Percentiles rank a stretch among this genome's conserved stretches.
Evolutionary conservation across 2,329 filamentous ascomycete species (phyloP).

Genomic region (Ophiosphaerella herpotricha): DNA sequence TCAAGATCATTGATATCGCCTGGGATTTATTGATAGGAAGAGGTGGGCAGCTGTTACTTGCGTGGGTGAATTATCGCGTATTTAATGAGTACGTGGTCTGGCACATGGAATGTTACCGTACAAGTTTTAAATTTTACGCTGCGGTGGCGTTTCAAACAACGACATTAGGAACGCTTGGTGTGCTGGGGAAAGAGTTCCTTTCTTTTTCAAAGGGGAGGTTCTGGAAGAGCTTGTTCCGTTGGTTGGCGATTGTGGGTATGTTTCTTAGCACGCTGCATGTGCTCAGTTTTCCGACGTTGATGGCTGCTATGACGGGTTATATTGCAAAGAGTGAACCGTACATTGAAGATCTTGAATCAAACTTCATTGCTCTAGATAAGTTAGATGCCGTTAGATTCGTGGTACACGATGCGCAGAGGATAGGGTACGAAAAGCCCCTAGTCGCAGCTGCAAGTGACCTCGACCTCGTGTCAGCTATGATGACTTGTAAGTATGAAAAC

Average conservation of each 20-base stretch:
- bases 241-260: slow-evolving; percentile 37
- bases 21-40: slow-evolving; percentile 47
- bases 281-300: slow-evolving; percentile 43
- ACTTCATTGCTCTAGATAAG: slow-evolving; percentile 32
- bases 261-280: slow-evolving; percentile 41
- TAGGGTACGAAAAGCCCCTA: slow-evolving; percentile 22
- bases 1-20: slow-evolving; percentile 44
- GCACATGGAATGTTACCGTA: slow-evolving; percentile 40
- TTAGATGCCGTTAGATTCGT: slow-evolving; percentile 17
- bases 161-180: slow-evolving; percentile 35
- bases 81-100: slow-evolving; percentile 45
- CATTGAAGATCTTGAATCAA: slow-evolving; percentile 26
- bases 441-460: slow-evolving; percentile 14
- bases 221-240: slow-evolving; percentile 39
- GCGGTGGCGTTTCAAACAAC: slow-evolving; percentile 36
- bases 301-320: slow-evolving; percentile 49
- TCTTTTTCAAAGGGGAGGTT: slow-evolving; percentile 20
- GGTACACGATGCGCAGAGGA: slow-evolving; percentile 20
- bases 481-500: slow-evolving; percentile 16
- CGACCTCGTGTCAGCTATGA: slow-evolving; percentile 13
- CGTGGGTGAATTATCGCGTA: slow-evolving; percentile 42
- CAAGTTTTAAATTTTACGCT: slow-evolving; percentile 37
- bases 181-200: slow-evolving; percentile 35
- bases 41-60: slow-evolving; percentile 41
- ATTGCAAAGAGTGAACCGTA: slow-evolving; percentile 38